Base-by-base conservation (phyloP, 163 green algal genomes). In the Scenedesmus sp. region DNA sequence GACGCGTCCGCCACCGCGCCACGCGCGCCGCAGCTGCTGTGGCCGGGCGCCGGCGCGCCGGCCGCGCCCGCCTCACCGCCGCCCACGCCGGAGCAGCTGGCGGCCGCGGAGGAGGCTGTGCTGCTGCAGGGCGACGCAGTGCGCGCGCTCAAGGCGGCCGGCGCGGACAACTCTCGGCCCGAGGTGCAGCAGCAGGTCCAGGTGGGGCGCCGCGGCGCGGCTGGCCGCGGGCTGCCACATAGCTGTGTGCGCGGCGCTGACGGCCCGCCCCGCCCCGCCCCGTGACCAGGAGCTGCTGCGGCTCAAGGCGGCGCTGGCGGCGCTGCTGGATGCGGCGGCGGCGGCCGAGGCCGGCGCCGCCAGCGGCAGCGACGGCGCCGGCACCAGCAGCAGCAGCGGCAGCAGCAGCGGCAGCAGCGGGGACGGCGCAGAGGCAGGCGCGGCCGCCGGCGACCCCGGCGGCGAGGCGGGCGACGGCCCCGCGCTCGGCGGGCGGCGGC, bases 131-230 rank as follows among this genome's bases (percentile, higher is more conserved):
- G 44, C n/a, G 76, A 50, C 17, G 26, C 36, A 7, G 60, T 74
- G 42, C 56, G 67, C 39, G 57, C 54, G 56, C 84, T 87, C 28
- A 83, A 83, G 75, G 57, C 50, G n/a, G 51, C 6, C 0, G 82
- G 77, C 18, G 44, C 53, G 9, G 39, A 63, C 54, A 87, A 87
- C 66, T 51, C 60, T 20, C 47, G 60, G 50, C 47, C 64, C 4
- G 42, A 71, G 50, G 82, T 87, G 53, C 72, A 78, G 72, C 51
- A 62, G 28, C 58, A 72, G 14, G 83, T 87, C 51, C 58, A 79
- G 62, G 39, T 75, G 58, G 56, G 63, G 9, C 22, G 63, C 36
- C 39, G 39, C 39, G 39, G 39, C 39, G 39, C 39, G 39, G 39
- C 39, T 10, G 39, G 39, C 7, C 10, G 39, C 39, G 10, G 10